Percentiles rank a stretch among this genome's conserved stretches.
Conservation (phyloP, 2,329 filamentous ascomycete species). For the Conoideocrella luteorostrata region DNA sequence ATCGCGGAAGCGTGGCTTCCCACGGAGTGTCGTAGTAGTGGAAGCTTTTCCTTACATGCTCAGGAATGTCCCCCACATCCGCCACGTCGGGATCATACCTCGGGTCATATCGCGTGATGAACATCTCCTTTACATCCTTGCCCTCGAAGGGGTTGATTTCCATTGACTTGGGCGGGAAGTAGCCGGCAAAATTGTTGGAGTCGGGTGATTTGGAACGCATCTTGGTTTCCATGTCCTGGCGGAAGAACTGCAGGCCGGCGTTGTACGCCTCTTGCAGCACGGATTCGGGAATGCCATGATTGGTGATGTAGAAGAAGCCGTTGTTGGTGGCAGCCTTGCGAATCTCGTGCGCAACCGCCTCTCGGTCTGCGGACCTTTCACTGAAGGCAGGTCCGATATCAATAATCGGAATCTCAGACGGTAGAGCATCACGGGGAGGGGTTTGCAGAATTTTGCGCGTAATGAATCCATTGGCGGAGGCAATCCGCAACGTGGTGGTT, state of each 20-base stretch:
- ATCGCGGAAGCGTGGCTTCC: constrained; percentile 41
- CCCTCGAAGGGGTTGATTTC: constrained; percentile 44
- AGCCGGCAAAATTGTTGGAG: constrained; percentile 45
- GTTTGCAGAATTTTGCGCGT: no score
- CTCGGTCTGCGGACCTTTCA: no score
- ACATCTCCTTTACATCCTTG: constrained; percentile 44
- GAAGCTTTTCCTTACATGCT: constrained; percentile 34
- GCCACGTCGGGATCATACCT: constrained; percentile 40
- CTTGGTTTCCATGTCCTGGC: constrained; percentile 37
- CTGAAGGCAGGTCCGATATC: no score
- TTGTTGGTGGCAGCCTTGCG: constrained; percentile 39
- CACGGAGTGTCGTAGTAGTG: constrained; percentile 37
- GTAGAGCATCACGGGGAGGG: no score
- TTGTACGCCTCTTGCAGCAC: constrained; percentile 22
- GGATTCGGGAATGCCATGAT: constrained; percentile 37
- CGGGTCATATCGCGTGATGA: constrained; percentile 47
- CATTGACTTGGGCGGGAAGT: constrained; percentile 31
- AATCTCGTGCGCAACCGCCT: no score
- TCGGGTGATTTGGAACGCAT: constrained; percentile 26
- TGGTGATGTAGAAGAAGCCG: constrained; percentile 50
- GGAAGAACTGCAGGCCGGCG: constrained; percentile 40
- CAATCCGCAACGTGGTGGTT: no score
- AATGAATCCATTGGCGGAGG: no score
- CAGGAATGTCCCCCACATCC: constrained; percentile 36
- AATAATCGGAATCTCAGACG: no score